Conservation (phyloP, 768 basidiomycete genomes). For the Phlebiopsis flavidoalba region DNA sequence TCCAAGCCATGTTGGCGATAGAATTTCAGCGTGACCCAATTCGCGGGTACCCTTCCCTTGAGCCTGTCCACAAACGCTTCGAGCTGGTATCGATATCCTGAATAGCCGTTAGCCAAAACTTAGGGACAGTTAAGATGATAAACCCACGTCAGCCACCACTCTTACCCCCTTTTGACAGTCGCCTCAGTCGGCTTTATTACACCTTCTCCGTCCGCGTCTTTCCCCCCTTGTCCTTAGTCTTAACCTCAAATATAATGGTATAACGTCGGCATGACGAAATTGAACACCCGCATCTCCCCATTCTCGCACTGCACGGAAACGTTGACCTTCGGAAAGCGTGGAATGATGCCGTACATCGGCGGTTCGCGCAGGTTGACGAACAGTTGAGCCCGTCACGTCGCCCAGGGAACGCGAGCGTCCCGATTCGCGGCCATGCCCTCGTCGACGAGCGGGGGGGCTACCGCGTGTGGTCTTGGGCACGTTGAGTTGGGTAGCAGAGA, state of each 20-base stretch:
- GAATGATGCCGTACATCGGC: not conserved
- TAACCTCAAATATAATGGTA: constrained; percentile 24
- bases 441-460: constrained; percentile 2
- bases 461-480: not conserved
- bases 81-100: constrained; percentile 34
- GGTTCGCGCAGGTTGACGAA: not conserved
- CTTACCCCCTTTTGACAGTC: constrained; percentile 40
- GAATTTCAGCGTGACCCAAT: constrained; percentile 57
- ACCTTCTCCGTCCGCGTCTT: constrained; percentile 17
- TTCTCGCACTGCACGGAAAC: not conserved
- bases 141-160: constrained; percentile 48
- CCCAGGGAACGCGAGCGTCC: constrained; percentile 7
- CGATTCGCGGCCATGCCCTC: constrained; percentile 2
- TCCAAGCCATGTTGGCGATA: constrained; percentile 48
- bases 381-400: constrained; percentile 3
- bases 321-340: not conserved
- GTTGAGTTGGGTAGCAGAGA: not conserved
- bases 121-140: too few species aligned
- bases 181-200: constrained; percentile 15
- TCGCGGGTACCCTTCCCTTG: constrained; percentile 43
- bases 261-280: constrained; percentile 20
- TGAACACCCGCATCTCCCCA: constrained; percentile 4
- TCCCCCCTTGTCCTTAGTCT: constrained; percentile 38
- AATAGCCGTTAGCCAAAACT: not conserved
- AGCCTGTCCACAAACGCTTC: constrained; percentile 62